Evolutionary conservation across 208 protist species (phyloP).

Genomic region (Acanthamoeba sp.): DNA sequence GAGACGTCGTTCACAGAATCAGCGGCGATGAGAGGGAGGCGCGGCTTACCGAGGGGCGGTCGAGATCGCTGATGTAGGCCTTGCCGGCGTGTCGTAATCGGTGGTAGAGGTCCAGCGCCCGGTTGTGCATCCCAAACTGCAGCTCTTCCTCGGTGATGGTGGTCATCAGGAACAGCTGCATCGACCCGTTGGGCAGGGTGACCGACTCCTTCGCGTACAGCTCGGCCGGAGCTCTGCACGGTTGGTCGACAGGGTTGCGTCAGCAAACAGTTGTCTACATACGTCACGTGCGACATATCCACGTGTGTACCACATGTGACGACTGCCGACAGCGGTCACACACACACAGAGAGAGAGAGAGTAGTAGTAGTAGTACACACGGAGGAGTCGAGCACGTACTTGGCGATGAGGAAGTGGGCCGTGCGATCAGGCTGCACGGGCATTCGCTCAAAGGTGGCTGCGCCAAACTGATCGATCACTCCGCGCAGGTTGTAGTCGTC

Average conservation of each 20-base stretch:
- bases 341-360: no score
- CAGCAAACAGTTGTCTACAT: no score
- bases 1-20: no score
- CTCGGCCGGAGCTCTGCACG: neutral
- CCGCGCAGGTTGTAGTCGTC: conserved; percentile 51
- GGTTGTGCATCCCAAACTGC: conserved; percentile 45
- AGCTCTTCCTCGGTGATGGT: conserved; percentile 31
- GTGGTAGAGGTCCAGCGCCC: conserved; percentile 33
- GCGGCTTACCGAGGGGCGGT: neutral
- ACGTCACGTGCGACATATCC: no score
- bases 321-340: no score
- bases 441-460: conserved; percentile 35
- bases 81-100: conserved; percentile 32
- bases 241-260: no score
- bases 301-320: no score
- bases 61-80: conserved; percentile 26
- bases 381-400: neutral
- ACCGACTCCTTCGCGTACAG: neutral
- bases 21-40: neutral
- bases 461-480: conserved; percentile 48
- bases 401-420: conserved; percentile 37
- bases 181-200: conserved; percentile 15
- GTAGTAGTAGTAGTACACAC: neutral
- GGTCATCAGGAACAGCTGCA: conserved; percentile 24
- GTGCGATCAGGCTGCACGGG: conserved; percentile 29